Base-by-base conservation (phyloP, 495 filamentous ascomycete species). In the Xylaria grammica region DNA sequence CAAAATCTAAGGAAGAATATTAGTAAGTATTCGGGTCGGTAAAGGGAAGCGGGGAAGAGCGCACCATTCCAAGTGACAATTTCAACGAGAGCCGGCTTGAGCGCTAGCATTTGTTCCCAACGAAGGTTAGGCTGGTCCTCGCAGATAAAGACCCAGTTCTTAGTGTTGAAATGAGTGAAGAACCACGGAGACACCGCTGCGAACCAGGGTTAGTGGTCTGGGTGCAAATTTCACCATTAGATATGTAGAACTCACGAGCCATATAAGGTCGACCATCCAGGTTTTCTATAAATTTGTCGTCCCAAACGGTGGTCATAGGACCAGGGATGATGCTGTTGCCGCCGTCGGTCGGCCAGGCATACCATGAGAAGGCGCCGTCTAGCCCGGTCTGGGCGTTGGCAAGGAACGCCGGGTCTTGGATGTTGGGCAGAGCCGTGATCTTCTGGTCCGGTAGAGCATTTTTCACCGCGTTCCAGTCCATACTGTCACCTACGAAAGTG, bases 361-460 rank as follows among this genome's bases (percentile, higher is more conserved):
- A 82, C 85, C 85, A 88, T 48, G 83, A 85, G 54, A 85, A 65
- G 0, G 81, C 80, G 4, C 76, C 80, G 17, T 86, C 74, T 4
- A 85, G 67, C 44, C 62, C 68, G 26, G 52, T 67, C 50, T 79
- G 81, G 50, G 79, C 63, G 29, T 19, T 67, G 22, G 48, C 60
- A 20, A 77, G 75, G 44, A 70, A 62, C 0, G 72, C 75, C 17
- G 60, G 54, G 13, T 52, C 61, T 13, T 79, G 78, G 45, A 81
- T 75, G 62, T 79, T 84, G 54, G 85, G 84, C 4, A 83, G 81
- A 17, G 79, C 82, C 50, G 82, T 84, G 65, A 81, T 84, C 22
- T 84, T 67, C 13, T 78, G 73, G 42, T 69, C 64, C 0, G 81
- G 81, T 6, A 81, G 77, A 2, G 78, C 74, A 6, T 73, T 57